Percentiles rank a stretch among this genome's conserved stretches.
These are phyloP conservation scores for Cydonia oblonga DNA, from an alignment of 331 rosid species.

Conservation along the genomic window DNA sequence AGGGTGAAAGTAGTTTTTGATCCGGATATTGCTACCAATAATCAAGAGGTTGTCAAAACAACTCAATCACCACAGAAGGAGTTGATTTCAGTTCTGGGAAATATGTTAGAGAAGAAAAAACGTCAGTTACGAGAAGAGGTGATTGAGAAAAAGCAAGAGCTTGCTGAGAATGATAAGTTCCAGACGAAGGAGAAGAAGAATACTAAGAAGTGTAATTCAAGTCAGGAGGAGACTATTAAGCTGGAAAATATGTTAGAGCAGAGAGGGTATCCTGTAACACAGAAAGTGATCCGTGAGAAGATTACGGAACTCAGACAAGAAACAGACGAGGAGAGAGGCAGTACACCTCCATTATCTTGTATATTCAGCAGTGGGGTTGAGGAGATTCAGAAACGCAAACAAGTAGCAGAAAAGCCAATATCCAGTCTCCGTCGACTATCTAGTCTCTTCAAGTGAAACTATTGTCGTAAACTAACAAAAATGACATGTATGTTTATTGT, in stretches of 20 bases:
- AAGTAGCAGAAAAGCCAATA: slow-evolving; percentile 5
- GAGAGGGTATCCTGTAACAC: neutral
- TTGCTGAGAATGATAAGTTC: neutral
- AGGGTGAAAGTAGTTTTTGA: slow-evolving; percentile 20
- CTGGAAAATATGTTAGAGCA: neutral
- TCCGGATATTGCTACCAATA: slow-evolving; percentile 10
- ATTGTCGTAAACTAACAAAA: neutral
- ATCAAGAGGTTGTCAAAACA: slow-evolving; percentile 10
- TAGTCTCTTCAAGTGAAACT: slow-evolving; percentile 34
- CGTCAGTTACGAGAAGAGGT: slow-evolving; percentile 7
- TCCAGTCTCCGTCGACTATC: slow-evolving; percentile 15
- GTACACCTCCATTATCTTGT: slow-evolving; percentile 18
- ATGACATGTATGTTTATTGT: neutral
- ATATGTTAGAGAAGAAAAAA: neutral
- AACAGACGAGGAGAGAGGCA: slow-evolving; percentile 5
- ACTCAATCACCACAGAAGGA: slow-evolving; percentile 4
- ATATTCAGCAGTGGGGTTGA: slow-evolving; percentile 7
- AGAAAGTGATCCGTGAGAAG: slow-evolving; percentile 1
- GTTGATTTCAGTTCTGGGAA: slow-evolving; percentile 12
- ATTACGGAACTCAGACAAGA: neutral
- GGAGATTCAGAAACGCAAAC: slow-evolving; percentile 6
- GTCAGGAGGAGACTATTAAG: slow-evolving; percentile 8
- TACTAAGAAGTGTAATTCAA: slow-evolving; percentile 6
- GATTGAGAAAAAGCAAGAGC: slow-evolving; percentile 14
- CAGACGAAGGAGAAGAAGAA: neutral